A percentile compares a stretch with the other conserved stretches of the same genome.
phyloP scores from a whole-genome alignment of 768 basidiomycete species.

The Pulveroboletus sp. region DNA sequence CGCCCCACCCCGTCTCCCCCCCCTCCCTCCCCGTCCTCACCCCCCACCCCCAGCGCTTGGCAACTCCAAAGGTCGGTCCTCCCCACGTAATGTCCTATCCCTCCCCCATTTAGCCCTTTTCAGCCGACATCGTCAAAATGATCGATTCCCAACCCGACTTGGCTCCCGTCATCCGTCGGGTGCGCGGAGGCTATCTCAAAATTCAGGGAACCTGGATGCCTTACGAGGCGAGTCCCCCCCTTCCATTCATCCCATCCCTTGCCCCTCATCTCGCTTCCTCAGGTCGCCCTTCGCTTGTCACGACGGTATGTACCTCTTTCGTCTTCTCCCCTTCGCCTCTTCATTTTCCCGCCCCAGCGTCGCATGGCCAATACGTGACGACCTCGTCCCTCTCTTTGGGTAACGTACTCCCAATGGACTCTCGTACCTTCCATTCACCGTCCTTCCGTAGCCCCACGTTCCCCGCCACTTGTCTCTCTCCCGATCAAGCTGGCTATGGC shows the following conservation, averaged over 20 bases:
- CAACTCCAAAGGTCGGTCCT: slow-evolving; percentile 72
- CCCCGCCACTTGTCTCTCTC: slow-evolving; percentile 76
- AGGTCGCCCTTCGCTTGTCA: slow-evolving; percentile 77
- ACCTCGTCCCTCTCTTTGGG: slow-evolving; percentile 87
- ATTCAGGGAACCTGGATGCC: slow-evolving; percentile 96
- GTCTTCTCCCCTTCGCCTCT: slow-evolving; percentile 6
- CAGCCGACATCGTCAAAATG: slow-evolving; percentile 91
- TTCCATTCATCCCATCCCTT: slow-evolving; percentile 7
- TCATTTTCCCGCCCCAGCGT: slow-evolving; percentile 46
- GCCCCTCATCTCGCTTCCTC: slow-evolving; percentile 22
- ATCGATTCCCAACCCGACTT: slow-evolving; percentile 88
- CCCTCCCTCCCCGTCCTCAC: slow-evolving; percentile 3
- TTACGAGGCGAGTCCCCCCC: slow-evolving; percentile 56
- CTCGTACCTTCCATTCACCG: slow-evolving; percentile 12
- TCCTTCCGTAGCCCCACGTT: slow-evolving; percentile 62
- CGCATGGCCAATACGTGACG: slow-evolving; percentile 83
- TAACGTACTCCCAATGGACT: slow-evolving; percentile 29
- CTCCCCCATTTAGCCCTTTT: slow-evolving; percentile 16
- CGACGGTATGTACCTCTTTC: slow-evolving; percentile 54
- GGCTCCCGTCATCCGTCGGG: slow-evolving; percentile 73
- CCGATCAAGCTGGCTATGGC: slow-evolving; percentile 83
- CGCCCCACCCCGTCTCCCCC: too few relatives aligned
- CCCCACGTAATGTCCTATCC: slow-evolving; percentile 6
- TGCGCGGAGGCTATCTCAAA: slow-evolving; percentile 84
- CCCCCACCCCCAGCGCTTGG: slow-evolving; percentile 54